A percentile compares a stretch with the other conserved stretches of the same genome.
Conservation (phyloP, 306 rosid genomes). For the Crataegus laevigata region DNA sequence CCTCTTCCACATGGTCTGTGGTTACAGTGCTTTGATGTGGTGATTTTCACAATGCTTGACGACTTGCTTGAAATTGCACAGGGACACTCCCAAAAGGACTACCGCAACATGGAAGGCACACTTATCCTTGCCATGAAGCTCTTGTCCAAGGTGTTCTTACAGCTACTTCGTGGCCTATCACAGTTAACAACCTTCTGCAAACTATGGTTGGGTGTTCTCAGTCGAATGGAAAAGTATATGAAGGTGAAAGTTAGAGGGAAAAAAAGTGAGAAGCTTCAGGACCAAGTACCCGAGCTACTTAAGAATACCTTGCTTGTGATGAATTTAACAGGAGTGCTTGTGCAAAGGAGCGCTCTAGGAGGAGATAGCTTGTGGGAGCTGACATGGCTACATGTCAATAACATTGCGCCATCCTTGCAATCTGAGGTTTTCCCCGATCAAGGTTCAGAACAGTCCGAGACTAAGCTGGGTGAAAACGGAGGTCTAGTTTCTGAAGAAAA, state of each 20-base stretch:
- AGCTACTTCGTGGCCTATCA: slow-evolving; percentile 64
- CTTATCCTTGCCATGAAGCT: slow-evolving; percentile 80
- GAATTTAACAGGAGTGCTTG: slow-evolving; percentile 71
- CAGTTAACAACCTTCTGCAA: slow-evolving; percentile 83
- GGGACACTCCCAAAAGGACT: slow-evolving; percentile 85
- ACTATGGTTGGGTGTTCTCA: slow-evolving; percentile 89
- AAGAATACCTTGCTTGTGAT: slow-evolving; percentile 70
- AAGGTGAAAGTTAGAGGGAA: slow-evolving; percentile 81
- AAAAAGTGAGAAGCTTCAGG: slow-evolving; percentile 85
- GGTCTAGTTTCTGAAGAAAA: slow-evolving; percentile 36
- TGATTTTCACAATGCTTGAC: slow-evolving; percentile 92
- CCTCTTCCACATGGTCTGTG: slow-evolving; percentile 48
- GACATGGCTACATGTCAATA: slow-evolving; percentile 91
- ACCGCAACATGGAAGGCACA: slow-evolving; percentile 95
- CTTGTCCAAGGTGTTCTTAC: slow-evolving; percentile 78
- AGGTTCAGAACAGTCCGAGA: slow-evolving; percentile 40
- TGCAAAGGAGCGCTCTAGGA: slow-evolving; percentile 76
- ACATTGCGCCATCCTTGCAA: slow-evolving; percentile 73
- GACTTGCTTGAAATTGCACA: slow-evolving; percentile 90
- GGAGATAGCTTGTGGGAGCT: slow-evolving; percentile 96
- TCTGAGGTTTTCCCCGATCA: slow-evolving; percentile 85
- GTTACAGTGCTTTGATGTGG: slow-evolving; percentile 82
- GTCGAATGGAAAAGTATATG: slow-evolving; percentile 86
- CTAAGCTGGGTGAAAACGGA: slow-evolving; percentile 36
- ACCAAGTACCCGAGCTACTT: slow-evolving; percentile 80